Percentiles rank a stretch among this genome's conserved stretches.
These are phyloP conservation scores for Lojkania enalia DNA, from an alignment of 2,329 filamentous ascomycete species.

Conservation along the genomic window DNA sequence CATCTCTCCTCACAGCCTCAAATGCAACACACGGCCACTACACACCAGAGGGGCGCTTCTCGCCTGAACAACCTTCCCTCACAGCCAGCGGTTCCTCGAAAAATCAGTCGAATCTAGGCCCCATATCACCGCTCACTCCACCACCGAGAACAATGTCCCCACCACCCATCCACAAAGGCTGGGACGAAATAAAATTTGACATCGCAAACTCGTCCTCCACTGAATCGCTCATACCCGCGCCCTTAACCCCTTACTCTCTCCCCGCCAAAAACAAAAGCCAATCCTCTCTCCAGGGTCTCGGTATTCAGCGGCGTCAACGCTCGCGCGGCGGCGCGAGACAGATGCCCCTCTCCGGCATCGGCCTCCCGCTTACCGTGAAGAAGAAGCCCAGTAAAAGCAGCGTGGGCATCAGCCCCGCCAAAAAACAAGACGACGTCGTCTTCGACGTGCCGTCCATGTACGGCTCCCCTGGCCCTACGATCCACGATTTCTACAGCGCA, in stretches of 20 bases:
- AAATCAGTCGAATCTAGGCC: conserved; percentile 1
- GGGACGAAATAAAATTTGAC: conserved; percentile 34
- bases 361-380: conserved; percentile 28
- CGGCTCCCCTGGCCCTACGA: conserved; percentile 14
- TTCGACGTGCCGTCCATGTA: conserved; percentile 24
- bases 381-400: neutral
- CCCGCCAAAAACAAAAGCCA: too few relatives aligned
- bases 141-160: conserved; percentile 9
- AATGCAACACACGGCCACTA: conserved; percentile 4
- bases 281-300: conserved; percentile 8
- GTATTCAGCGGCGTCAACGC: conserved; percentile 20
- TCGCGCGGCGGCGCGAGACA: conserved; percentile 23
- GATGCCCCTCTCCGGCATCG: conserved; percentile 16
- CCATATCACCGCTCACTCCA: conserved; percentile 3
- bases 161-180: conserved; percentile 25
- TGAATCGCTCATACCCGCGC: neutral
- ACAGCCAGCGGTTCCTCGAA: conserved; percentile 6
- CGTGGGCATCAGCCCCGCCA: too few relatives aligned
- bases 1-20: neutral
- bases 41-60: conserved; percentile 7
- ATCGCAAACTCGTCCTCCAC: conserved; percentile 1
- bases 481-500: neutral
- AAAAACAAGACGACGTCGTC: conserved; percentile 6
- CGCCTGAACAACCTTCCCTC: conserved; percentile 7
- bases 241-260: neutral